Base-by-base conservation (phyloP, 768 basidiomycete species). In the Tephrocybe rancida region DNA sequence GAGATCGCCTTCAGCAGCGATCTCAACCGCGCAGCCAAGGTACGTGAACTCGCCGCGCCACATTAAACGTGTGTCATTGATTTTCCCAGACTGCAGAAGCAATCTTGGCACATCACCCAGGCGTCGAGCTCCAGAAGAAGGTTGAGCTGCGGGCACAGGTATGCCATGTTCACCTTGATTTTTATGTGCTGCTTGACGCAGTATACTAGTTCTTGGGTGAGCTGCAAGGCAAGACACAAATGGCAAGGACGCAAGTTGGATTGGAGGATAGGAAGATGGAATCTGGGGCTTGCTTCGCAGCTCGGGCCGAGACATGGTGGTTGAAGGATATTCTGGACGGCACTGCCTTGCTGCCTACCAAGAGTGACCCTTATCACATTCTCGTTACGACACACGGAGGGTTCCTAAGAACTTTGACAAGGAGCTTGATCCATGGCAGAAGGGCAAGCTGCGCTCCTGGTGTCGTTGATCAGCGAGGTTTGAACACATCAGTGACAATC, bases 321-420 rank as follows among this genome's bases (percentile, higher is more conserved):
- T 70, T 79, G 38, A 64, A 64, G 50, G 67, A 68, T 25, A 70
- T 89, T 46, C 49, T 74, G 22, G 60, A 70, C 11, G 57, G 56
- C 16, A 57, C 65, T 3, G 56, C 61, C 16, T 57, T 61, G 46
- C 52, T 67, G 48, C 57, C 65, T 30, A 51, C 56, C 38, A 57
- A 49, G 21, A 66, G 54, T 43, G 57, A 60, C 18, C 66, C 76
- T 30, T 64, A 67, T 48, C 67, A 77, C 52, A 72, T 89, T 41
- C 74, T 92, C 26, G 78, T 85, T 11, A 80, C 83, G 54, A 81
- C 84, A 37, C 90, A 92, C 51, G 87, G 87, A 2, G 87, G 81
- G 0, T 76, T 81, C 60, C 88, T 91, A 54, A 67, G 70, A 18
- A 71, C 73, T 25, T 72, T 91, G 49, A 70, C 87, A 52, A 71